Evolutionary conservation across 1,284 basidiomycete species (phyloP), one percentile per base, ranked within the genome.

Genomic region (Xerocomus nothofagi): DNA sequence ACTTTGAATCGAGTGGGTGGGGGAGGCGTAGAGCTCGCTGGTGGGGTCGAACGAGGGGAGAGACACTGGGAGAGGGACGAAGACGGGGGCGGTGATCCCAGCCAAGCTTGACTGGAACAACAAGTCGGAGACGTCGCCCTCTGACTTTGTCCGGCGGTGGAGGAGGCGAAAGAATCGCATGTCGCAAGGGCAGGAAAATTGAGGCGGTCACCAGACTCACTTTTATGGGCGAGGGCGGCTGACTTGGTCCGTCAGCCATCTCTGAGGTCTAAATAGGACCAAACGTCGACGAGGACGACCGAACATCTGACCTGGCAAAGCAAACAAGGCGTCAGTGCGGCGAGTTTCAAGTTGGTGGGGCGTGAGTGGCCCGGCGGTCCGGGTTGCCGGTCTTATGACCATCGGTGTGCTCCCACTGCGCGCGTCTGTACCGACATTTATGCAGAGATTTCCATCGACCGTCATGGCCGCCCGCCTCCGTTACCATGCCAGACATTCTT

Each of bases 141-240:
- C 73, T 6, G 72, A 74, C 55, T 61, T 69, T 24, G 66, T 55
- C 39, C 57, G 71, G 21, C 71, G 65, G 47, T 73, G 65, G 39
- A 72, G 70, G 26, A 73, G 57, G 44, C 62, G 62, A 26, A 63
- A 69, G 45, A 73, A 63, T 11, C 64, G 68, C 71, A 74, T 73
- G 49, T 40, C 44, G 23, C 23, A 39, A 37, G 9, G 27, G 29
- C 17, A 20, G 27, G 1, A 31, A 44, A 32, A 26, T 11, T 7
- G 3, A 20, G 23, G 15, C 12, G 4, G 3, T 27, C 11, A 5
- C 14, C 29, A 26, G 37, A 44, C 51, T 36, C 44, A 29, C 33
- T 48, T 62, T 62, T 59, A 62, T 56, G 42, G 12, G 5, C 15
- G 1, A 20, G 5, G 24, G 58, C 36, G 58, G 58, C 58, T 59